These are phyloP conservation scores for Calonectria montana DNA, from an alignment of 2,329 filamentous ascomycete species.

Conservation along the genomic window DNA sequence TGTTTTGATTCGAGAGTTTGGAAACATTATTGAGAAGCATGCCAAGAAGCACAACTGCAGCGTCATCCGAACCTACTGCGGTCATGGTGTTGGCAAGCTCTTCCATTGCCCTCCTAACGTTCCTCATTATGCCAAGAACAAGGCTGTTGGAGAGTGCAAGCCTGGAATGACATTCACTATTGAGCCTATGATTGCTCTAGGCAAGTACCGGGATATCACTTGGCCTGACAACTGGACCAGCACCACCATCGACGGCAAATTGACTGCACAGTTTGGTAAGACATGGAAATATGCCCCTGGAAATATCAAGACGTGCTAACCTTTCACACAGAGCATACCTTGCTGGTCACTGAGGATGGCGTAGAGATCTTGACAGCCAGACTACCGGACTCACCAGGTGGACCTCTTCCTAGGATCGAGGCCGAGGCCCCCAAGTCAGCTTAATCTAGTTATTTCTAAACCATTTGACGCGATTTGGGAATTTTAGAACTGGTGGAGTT, in stretches of 20 bases:
- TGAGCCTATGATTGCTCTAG: slow-evolving; percentile 96
- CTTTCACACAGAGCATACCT: slow-evolving; percentile 73
- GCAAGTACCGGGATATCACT: slow-evolving; percentile 90
- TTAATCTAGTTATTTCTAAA: background rate
- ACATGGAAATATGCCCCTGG: background rate
- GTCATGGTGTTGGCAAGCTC: slow-evolving; percentile 91
- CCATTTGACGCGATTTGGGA: background rate
- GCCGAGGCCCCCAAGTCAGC: slow-evolving; percentile 20
- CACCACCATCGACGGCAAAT: slow-evolving; percentile 88
- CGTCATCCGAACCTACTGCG: slow-evolving; percentile 95
- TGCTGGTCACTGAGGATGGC: slow-evolving; percentile 85
- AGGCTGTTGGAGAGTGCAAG: slow-evolving; percentile 93
- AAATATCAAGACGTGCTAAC: slow-evolving; percentile 33
- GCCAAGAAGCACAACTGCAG: slow-evolving; percentile 88
- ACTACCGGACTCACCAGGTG: slow-evolving; percentile 78
- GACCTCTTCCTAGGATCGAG: slow-evolving; percentile 70
- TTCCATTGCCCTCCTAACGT: slow-evolving; percentile 97
- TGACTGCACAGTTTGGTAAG: slow-evolving; percentile 92
- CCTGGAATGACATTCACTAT: slow-evolving; percentile 99
- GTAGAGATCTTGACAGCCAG: slow-evolving; percentile 85
- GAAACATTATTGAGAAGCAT: slow-evolving; percentile 94
- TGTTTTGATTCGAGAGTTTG: slow-evolving; percentile 90
- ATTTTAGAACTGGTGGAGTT: background rate
- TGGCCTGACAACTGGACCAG: slow-evolving; percentile 99
- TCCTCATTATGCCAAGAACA: slow-evolving; percentile 98